Conservation (phyloP, 352 stramenopile genomes). For the Phytophthora hybrid region DNA sequence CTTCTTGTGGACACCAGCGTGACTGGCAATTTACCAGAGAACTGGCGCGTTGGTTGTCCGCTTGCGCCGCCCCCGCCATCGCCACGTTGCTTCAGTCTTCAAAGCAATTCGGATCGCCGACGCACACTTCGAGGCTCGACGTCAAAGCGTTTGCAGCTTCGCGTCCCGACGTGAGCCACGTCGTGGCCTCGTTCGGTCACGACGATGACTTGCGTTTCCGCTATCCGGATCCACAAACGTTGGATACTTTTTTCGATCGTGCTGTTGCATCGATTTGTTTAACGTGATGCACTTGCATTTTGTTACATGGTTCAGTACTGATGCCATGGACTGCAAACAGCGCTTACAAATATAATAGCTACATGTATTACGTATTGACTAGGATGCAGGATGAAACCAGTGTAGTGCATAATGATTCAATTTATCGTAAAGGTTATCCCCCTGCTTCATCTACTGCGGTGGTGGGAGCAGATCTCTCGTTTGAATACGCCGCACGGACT, state of each 20-base stretch:
- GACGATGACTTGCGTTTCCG: neutral
- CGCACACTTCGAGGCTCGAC: neutral
- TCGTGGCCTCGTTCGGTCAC: neutral
- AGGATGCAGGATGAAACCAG: too few relatives aligned
- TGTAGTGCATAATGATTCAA: too few relatives aligned
- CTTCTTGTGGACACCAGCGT: neutral
- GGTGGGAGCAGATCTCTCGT: constrained; percentile 63
- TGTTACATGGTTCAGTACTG: too few relatives aligned
- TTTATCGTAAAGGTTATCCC: too few relatives aligned
- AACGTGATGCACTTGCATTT: neutral
- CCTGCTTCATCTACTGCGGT: constrained; percentile 21
- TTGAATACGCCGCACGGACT: constrained; percentile 57
- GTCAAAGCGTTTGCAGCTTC: constrained; percentile 1
- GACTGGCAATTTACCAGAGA: neutral
- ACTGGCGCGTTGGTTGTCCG: neutral
- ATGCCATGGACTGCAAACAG: too few relatives aligned
- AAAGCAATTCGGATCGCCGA: constrained; percentile 1
- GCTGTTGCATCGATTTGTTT: neutral
- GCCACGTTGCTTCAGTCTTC: constrained; percentile 8
- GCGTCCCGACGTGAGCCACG: neutral
- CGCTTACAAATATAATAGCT: too few relatives aligned
- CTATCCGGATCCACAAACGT: neutral
- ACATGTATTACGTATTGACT: too few relatives aligned
- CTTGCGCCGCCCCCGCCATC: neutral
- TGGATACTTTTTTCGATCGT: constrained; percentile 3